Conservation (phyloP, 345 rosid species). For the Eucalyptus microcorys region DNA sequence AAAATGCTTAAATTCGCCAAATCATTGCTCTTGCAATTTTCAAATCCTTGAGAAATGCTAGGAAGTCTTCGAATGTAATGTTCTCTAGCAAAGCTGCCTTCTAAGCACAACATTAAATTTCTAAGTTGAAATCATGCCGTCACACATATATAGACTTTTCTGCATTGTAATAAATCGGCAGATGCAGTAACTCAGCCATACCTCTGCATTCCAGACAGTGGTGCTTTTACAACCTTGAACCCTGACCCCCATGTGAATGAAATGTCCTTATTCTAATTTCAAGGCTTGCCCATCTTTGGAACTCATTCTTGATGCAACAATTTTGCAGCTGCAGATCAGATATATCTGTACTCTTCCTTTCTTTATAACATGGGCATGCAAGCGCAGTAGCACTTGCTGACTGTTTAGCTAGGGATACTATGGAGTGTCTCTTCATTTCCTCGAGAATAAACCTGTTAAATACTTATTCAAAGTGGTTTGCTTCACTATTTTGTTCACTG, state of each 20-base stretch:
- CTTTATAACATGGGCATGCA: neutral
- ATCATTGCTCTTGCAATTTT: neutral
- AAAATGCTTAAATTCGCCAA: neutral
- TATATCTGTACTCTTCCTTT: neutral
- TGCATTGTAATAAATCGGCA: neutral
- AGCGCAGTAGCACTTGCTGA: accelerated
- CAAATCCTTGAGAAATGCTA: neutral
- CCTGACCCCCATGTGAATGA: neutral
- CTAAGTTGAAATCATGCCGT: neutral
- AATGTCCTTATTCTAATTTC: neutral
- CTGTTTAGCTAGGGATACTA: neutral
- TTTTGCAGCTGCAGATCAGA: neutral
- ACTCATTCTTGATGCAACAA: neutral
- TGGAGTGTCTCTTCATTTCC: neutral
- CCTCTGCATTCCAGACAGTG: neutral
- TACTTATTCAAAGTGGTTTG: neutral
- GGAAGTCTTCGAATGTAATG: neutral
- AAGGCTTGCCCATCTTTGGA: neutral
- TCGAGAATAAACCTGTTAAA: neutral
- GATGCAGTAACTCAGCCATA: neutral
- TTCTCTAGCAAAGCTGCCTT: neutral
- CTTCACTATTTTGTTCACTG: neutral
- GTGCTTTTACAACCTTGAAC: neutral
- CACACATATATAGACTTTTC: neutral
- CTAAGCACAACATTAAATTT: neutral